Conservation (phyloP, 2,329 filamentous ascomycete genomes). For the Rutstroemia sp. region DNA sequence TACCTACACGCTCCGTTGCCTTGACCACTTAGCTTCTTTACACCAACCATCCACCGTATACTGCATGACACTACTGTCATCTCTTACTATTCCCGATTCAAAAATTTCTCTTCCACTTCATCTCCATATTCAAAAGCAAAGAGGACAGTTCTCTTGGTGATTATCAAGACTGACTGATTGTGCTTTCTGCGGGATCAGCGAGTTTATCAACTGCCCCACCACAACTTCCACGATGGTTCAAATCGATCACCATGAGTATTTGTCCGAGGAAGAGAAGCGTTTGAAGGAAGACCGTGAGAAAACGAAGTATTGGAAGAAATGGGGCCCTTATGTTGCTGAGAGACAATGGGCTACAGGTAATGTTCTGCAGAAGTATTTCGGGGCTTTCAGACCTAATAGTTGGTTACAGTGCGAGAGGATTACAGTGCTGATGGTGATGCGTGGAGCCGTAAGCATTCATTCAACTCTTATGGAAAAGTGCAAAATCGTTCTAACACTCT, state of each 20-base stretch:
- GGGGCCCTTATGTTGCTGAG: conserved; percentile 90
- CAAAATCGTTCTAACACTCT: conserved; percentile 23
- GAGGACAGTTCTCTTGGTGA: too few relatives aligned
- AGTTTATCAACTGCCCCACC: background rate
- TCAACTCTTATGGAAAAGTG: too few relatives aligned
- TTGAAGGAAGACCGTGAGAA: conserved; percentile 78
- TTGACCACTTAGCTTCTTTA: too few relatives aligned
- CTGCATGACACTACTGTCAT: too few relatives aligned
- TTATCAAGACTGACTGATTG: too few relatives aligned
- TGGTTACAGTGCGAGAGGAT: conserved; percentile 70
- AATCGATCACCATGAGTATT: conserved; percentile 78
- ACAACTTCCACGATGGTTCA: conserved; percentile 64
- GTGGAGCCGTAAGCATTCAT: conserved; percentile 69
- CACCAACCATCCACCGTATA: too few relatives aligned
- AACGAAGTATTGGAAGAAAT: conserved; percentile 95
- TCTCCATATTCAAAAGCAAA: too few relatives aligned
- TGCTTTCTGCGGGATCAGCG: too few relatives aligned
- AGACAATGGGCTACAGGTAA: conserved; percentile 90
- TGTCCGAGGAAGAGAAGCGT: conserved; percentile 85
- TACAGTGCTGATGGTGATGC: conserved; percentile 86
- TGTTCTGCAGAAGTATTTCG: background rate
- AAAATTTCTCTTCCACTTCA: too few relatives aligned
- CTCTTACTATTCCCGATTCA: too few relatives aligned
- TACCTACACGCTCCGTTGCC: too few relatives aligned
- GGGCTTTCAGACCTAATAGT: conserved; percentile 8